A percentile compares a stretch with the other conserved stretches of the same genome.
Conservation (phyloP, 2,329 filamentous ascomycete species). For the Claviceps sorghi region DNA sequence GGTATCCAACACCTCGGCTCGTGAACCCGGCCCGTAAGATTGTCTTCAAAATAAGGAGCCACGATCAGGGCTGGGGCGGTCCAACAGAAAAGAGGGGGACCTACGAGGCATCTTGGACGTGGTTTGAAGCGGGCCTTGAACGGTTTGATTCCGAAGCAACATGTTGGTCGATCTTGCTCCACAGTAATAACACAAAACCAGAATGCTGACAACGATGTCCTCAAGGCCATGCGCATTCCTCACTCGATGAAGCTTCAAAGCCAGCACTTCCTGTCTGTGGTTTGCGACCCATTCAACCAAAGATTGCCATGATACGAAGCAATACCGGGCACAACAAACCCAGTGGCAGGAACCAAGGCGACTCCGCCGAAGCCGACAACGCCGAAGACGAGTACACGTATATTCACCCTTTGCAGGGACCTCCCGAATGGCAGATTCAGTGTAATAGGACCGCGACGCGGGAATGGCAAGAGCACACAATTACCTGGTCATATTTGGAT, state of each 20-base stretch:
- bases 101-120: conserved; percentile 39
- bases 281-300: conserved; percentile 24
- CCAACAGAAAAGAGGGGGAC: conserved; percentile 17
- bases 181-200: background rate
- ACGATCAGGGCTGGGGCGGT: conserved; percentile 44
- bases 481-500: conserved; percentile 42
- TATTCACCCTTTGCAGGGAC: conserved; percentile 22
- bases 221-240: conserved; percentile 17
- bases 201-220: conserved; percentile 2
- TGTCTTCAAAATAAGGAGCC: conserved; percentile 41
- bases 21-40: conserved; percentile 42
- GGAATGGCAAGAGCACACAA: conserved; percentile 24
- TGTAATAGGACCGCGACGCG: conserved; percentile 26
- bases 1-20: conserved; percentile 26
- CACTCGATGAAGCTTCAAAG: conserved; percentile 13
- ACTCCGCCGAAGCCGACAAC: background rate
- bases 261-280: conserved; percentile 19
- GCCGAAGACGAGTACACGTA: conserved; percentile 16
- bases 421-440: conserved; percentile 30
- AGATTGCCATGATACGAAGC: conserved; percentile 7
- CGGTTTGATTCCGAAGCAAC: conserved; percentile 27
- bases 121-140: conserved; percentile 50
- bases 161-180: conserved; percentile 12
- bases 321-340: background rate
- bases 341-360: background rate